A percentile compares a stretch with the other conserved stretches of the same genome.
Evolutionary conservation across 2,329 filamentous ascomycete genomes (phyloP).

Genomic region (Raffaelea ambrosiae): DNA sequence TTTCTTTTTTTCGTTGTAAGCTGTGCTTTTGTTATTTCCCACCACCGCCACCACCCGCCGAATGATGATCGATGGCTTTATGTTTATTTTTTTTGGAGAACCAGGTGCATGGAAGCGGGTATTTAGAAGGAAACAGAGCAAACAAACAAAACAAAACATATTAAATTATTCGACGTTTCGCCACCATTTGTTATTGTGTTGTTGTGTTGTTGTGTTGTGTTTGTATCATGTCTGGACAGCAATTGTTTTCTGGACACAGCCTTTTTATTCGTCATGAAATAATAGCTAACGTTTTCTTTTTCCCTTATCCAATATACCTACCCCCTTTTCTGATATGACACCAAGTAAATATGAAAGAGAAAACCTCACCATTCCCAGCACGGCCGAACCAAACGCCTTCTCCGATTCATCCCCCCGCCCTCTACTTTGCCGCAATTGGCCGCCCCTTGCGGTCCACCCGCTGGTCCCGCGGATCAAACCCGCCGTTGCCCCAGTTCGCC

Average conservation of each 20-base stretch:
- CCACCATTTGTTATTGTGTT: not conserved
- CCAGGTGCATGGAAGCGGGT: constrained; percentile 9
- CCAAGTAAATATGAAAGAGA: not conserved
- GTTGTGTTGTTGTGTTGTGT: constrained; percentile 3
- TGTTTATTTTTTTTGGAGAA: not conserved
- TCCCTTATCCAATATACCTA: not conserved
- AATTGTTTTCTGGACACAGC: no score
- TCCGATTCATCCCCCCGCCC: not conserved
- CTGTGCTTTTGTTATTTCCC: no score
- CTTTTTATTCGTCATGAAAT: not conserved
- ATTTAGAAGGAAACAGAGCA: constrained; percentile 6
- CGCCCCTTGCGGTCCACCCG: constrained; percentile 81
- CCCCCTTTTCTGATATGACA: no score
- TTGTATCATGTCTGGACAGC: no score
- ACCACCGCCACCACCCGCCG: no score
- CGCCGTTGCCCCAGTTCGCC: constrained; percentile 90
- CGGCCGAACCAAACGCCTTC: not conserved
- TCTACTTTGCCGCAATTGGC: constrained; percentile 37
- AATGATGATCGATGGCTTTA: constrained; percentile 12
- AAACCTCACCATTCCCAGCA: not conserved
- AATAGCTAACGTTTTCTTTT: not conserved
- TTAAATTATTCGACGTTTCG: no score
- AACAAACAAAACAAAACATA: not conserved
- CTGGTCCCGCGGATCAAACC: constrained; percentile 85
- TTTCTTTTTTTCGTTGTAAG: not conserved